Evolutionary conservation across 371 early-diverging fungal species (phyloP).

Genomic region (Paramicrosporidium saccamoebae): DNA sequence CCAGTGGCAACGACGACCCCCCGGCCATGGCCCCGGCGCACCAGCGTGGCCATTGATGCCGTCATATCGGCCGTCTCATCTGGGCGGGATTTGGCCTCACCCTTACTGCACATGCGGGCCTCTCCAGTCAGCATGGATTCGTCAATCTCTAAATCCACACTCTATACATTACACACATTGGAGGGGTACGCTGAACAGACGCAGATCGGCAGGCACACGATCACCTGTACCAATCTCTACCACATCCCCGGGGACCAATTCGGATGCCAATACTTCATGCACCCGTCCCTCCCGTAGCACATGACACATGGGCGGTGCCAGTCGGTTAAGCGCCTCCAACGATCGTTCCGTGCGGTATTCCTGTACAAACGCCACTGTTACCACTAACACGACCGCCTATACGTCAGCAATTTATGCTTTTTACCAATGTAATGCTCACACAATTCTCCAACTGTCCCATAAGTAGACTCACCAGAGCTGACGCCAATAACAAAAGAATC

Average conservation of each 20-base stretch:
- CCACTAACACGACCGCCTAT: conserved; percentile 26
- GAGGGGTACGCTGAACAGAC: conserved; percentile 34
- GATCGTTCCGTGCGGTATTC: conserved; percentile 62
- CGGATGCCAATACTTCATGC: conserved; percentile 17
- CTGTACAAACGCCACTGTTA: conserved; percentile 44
- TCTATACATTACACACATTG: too few relatives aligned
- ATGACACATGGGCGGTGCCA: conserved; percentile 30
- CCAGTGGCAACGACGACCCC: conserved; percentile 41
- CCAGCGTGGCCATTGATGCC: conserved; percentile 15
- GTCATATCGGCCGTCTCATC: conserved; percentile 18
- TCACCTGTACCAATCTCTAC: conserved; percentile 52
- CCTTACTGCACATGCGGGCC: conserved; percentile 27
- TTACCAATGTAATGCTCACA: too few relatives aligned
- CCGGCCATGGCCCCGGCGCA: conserved; percentile 20
- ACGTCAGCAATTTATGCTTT: too few relatives aligned
- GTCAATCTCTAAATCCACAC: conserved; percentile 43
- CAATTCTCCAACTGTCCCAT: too few relatives aligned
- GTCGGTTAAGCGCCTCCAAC: conserved; percentile 37
- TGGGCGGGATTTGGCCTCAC: conserved; percentile 6
- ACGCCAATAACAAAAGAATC: too few relatives aligned
- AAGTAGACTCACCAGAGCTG: too few relatives aligned
- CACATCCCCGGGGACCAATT: conserved; percentile 57
- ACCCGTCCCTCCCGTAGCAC: conserved; percentile 43
- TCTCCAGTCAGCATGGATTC: conserved; percentile 67
- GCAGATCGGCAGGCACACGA: conserved; percentile 49